Evolutionary conservation across 257 asterid species (phyloP).

Genomic region (Fraxinus excelsior): DNA sequence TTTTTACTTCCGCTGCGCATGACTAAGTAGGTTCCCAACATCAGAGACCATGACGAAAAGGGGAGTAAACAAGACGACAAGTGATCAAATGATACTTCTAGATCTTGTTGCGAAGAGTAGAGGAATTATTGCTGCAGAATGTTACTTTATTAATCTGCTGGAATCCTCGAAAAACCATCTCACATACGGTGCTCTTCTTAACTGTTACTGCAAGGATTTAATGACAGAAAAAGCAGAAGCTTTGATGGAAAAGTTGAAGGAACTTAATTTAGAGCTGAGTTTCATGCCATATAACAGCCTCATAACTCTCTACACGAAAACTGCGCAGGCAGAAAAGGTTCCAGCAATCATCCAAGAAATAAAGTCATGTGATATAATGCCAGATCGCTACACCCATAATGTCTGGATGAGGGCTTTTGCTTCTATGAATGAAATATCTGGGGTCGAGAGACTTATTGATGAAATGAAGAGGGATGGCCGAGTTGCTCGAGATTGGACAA

Average conservation of each 20-base stretch:
- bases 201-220: constrained; percentile 79
- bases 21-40: no score
- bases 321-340: constrained; percentile 50
- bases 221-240: constrained; percentile 73
- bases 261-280: constrained; percentile 65
- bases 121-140: constrained; percentile 74
- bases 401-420: constrained; percentile 98
- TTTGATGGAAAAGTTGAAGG: constrained; percentile 78
- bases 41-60: constrained; percentile 77
- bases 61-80: constrained; percentile 87
- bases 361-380: constrained; percentile 69
- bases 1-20: no score
- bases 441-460: constrained; percentile 84
- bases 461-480: constrained; percentile 96
- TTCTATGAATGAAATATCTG: constrained; percentile 64
- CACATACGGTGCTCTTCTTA: constrained; percentile 87
- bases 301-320: constrained; percentile 74
- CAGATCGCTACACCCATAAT: constrained; percentile 69
- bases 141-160: constrained; percentile 64
- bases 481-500: constrained; percentile 84
- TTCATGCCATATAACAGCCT: constrained; percentile 89
- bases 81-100: constrained; percentile 84
- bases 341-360: constrained; percentile 82
- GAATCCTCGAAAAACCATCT: constrained; percentile 73
- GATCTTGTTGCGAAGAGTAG: constrained; percentile 77